Evolutionary conservation across 1,139 yeast genomes (phyloP).

Genomic region (Pichia sp.): DNA sequence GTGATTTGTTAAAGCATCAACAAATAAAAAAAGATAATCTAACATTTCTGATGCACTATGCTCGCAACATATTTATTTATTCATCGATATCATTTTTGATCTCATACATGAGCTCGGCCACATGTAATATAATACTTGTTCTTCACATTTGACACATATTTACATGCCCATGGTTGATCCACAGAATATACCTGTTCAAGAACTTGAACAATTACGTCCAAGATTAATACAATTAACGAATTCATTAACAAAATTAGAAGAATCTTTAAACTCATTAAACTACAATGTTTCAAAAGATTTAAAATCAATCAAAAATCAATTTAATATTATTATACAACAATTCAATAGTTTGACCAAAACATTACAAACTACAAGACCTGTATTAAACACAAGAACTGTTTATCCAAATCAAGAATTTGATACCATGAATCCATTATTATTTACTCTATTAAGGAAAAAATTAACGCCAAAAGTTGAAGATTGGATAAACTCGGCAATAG

Average conservation of each 20-base stretch:
- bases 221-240: constrained; percentile 50
- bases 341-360: constrained; percentile 66
- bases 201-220: constrained; percentile 50
- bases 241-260: constrained; percentile 40
- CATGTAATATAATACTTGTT: no score
- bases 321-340: constrained; percentile 77
- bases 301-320: constrained; percentile 63
- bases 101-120: no score
- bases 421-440: constrained; percentile 67
- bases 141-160: no score
- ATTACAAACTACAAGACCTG: constrained; percentile 53
- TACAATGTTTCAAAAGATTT: constrained; percentile 12
- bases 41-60: neutral
- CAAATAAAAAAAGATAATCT: neutral
- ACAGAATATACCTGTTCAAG: constrained; percentile 7
- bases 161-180: neutral
- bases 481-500: constrained; percentile 62
- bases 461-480: constrained; percentile 84
- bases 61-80: neutral
- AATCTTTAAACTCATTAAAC: constrained; percentile 27
- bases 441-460: constrained; percentile 80
- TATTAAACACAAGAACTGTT: constrained; percentile 60
- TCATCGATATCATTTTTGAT: neutral
- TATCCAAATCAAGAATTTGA: constrained; percentile 84
- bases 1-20: neutral